These are phyloP conservation scores for Kwoniella sp. DNA, from an alignment of 768 basidiomycete species.

Conservation along the genomic window DNA sequence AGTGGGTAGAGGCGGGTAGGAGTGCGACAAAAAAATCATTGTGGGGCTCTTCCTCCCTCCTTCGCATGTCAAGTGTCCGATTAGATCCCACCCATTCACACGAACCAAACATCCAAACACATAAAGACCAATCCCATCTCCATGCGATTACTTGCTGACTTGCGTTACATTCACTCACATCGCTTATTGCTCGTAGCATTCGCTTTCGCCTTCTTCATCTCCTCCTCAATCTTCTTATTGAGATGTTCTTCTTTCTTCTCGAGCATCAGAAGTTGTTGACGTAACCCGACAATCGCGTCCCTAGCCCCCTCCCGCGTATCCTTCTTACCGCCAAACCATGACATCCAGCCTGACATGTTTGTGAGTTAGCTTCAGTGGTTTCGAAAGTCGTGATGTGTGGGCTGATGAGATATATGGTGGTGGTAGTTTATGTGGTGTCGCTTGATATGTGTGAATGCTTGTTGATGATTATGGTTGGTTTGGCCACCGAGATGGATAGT, in stretches of 20 bases:
- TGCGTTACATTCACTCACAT: slow-evolving; percentile 62
- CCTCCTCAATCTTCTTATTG: slow-evolving; percentile 95
- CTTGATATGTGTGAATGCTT: background rate
- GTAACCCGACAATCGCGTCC: slow-evolving; percentile 87
- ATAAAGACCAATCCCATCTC: no score
- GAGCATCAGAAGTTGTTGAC: slow-evolving; percentile 92
- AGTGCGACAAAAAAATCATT: no score
- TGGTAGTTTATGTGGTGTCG: background rate
- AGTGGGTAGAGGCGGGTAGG: no score
- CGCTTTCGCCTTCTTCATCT: slow-evolving; percentile 82
- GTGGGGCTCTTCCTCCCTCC: no score
- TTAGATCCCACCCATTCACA: background rate
- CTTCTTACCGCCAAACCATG: slow-evolving; percentile 72
- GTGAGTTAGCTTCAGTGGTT: background rate
- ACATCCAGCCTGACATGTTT: slow-evolving; percentile 67
- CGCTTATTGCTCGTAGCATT: slow-evolving; percentile 93
- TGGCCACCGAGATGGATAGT: slow-evolving; percentile 19
- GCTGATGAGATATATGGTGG: background rate
- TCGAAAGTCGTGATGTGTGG: background rate
- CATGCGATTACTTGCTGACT: no score
- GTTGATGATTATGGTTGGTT: background rate
- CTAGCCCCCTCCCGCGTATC: slow-evolving; percentile 82
- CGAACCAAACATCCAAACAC: no score
- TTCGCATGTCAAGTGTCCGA: no score
- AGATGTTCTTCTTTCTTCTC: slow-evolving; percentile 99